Base-by-base conservation (phyloP, 768 basidiomycete genomes). In the Pisolithus albus region DNA sequence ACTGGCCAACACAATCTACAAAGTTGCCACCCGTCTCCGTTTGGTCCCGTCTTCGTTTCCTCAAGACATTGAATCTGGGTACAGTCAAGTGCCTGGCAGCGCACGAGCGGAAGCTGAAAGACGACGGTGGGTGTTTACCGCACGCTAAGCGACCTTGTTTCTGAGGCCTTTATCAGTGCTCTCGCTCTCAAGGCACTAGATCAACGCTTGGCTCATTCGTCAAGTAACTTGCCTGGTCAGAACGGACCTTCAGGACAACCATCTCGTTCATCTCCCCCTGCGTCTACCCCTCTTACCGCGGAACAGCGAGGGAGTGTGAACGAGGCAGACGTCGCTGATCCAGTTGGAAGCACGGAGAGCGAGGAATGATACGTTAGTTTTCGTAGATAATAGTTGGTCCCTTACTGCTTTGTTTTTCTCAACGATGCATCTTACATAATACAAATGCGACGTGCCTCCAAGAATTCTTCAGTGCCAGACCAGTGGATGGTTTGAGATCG, bases 141-240 rank as follows among this genome's bases (percentile, higher is more conserved):
- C 23, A 34, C 5, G 6, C 36, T 16, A 15, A 43, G n/a, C 18
- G 21, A 7, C 49, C 32, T 55, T 11, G 18, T 6, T 19, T 52
- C 52, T 62, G 23, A 56, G 49, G 51, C n/a, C 47, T 5, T 50
- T 50, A 53, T 23, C 62, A 96, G 95, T 59, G 92, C 94, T 1
- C 82, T 99, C 75, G 96, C 96, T 28, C 73, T 99, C 61, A 96
- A 97, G 68, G 96, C 96, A 4, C 79, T 99, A 34, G 96, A 99
- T 60, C 93, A 96, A 61, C 81, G 93, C 28, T 68, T 98, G 48
- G 92, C 94, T 28, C 84, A 78, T 54, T 76, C 79, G 47, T 56
- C 64, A 47, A 52, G 65, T 32, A 61, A 48, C 47, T 56, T 68
- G 1, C 59, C 72, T 40, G 61, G 50, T 24, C 66, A 67, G 52